Conservation (phyloP, 2,329 filamentous ascomycete species). For the Fusarium sp. region DNA sequence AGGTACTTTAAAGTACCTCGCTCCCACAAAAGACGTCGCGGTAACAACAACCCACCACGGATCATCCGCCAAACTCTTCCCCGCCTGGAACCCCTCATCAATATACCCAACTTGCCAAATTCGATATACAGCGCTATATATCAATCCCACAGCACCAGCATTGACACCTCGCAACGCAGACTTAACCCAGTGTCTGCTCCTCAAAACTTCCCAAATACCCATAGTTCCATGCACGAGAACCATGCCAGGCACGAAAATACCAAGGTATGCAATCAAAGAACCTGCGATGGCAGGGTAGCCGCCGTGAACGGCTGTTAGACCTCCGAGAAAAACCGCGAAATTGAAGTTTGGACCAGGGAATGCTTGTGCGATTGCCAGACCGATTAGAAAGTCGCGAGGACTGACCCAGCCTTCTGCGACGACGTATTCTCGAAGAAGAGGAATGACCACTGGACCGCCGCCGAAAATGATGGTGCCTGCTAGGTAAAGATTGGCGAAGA, state of each 20-base stretch:
- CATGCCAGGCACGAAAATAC: constrained; percentile 64
- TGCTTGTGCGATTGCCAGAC: constrained; percentile 76
- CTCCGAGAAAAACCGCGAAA: constrained; percentile 69
- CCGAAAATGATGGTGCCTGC: constrained; percentile 77
- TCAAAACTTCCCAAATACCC: constrained; percentile 65
- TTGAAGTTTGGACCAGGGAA: constrained; percentile 66
- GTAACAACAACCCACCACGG: constrained; percentile 74
- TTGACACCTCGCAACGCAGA: constrained; percentile 66
- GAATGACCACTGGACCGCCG: constrained; percentile 73
- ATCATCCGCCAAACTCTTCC: constrained; percentile 65
- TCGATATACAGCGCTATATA: constrained; percentile 73
- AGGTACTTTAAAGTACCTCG: not conserved
- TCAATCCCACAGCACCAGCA: constrained; percentile 68
- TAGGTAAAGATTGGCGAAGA: constrained; percentile 79
- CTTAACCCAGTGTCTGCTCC: constrained; percentile 59
- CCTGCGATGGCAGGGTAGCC: constrained; percentile 56
- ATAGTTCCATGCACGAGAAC: constrained; percentile 61
- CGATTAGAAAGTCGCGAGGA: constrained; percentile 76
- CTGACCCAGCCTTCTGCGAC: constrained; percentile 77
- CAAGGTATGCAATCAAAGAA: constrained; percentile 62
- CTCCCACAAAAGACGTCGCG: constrained; percentile 48
- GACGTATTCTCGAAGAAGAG: constrained; percentile 69
- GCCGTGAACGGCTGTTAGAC: constrained; percentile 57
- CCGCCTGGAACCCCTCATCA: constrained; percentile 58
- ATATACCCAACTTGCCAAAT: constrained; percentile 72